Conservation (phyloP, 1,284 basidiomycete genomes). For the Puccinia horiana region DNA sequence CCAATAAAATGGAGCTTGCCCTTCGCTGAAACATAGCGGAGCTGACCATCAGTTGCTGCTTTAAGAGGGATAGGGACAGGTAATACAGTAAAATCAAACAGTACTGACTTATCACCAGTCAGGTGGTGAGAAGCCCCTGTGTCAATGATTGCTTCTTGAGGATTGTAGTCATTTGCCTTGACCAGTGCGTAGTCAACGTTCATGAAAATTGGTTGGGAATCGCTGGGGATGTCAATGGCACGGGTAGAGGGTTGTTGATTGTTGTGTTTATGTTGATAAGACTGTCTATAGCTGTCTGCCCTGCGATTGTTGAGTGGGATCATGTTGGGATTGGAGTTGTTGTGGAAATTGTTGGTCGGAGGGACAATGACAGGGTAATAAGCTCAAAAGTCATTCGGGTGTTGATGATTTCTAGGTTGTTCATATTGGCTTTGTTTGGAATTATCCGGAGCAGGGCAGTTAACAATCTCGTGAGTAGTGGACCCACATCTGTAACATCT, state of each 20-base stretch:
- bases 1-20: neutral
- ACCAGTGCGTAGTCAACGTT: too few relatives aligned
- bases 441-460: neutral
- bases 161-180: neutral
- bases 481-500: neutral
- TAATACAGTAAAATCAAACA: neutral
- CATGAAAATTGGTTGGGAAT: neutral
- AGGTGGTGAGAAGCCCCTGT: neutral
- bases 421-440: too few relatives aligned
- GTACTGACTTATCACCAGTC: slow-evolving; percentile 11
- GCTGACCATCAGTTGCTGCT: neutral
- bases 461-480: neutral
- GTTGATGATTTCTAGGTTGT: too few relatives aligned
- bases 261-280: too few relatives aligned
- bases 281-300: too few relatives aligned
- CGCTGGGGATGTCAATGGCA: too few relatives aligned
- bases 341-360: too few relatives aligned
- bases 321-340: too few relatives aligned
- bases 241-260: too few relatives aligned
- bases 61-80: neutral
- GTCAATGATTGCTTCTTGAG: neutral
- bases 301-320: too few relatives aligned
- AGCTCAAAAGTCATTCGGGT: too few relatives aligned
- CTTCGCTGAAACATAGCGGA: neutral
- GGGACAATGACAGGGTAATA: too few relatives aligned